Conservation (phyloP, 345 rosid genomes). For the Pseudoturritis turrita region DNA sequence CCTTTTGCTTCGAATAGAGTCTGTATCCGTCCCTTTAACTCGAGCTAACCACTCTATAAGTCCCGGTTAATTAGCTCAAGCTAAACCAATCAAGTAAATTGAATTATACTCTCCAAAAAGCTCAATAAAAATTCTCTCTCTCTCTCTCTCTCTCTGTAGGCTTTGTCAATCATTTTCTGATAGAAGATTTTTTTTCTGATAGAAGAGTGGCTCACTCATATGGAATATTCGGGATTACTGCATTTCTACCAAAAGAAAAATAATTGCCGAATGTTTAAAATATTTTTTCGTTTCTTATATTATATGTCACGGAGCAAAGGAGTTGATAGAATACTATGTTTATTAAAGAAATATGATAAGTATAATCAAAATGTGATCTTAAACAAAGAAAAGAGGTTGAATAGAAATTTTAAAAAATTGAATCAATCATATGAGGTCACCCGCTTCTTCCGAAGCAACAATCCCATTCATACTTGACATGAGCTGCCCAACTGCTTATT, state of each 20-base stretch:
- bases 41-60: too few species aligned
- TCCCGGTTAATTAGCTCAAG: too few species aligned
- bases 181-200: too few species aligned
- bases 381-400: not conserved
- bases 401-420: not conserved
- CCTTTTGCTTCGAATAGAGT: too few species aligned
- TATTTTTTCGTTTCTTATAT: not conserved
- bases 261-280: not conserved
- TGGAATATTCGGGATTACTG: not conserved
- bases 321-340: not conserved
- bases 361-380: not conserved
- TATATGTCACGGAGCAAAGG: not conserved
- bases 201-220: too few species aligned
- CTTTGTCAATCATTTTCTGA: too few species aligned
- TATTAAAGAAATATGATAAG: not conserved
- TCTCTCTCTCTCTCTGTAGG: too few species aligned
- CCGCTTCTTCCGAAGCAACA: constrained; percentile 14
- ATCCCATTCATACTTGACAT: constrained; percentile 11
- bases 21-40: too few species aligned
- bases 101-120: too few species aligned
- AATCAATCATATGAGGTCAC: constrained; percentile 1
- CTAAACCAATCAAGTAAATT: too few species aligned
- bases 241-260: not conserved
- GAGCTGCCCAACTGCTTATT: constrained; percentile 13
- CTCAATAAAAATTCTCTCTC: too few species aligned